Base-by-base conservation (phyloP, 768 basidiomycete species). In the Podaxis pistillaris region DNA sequence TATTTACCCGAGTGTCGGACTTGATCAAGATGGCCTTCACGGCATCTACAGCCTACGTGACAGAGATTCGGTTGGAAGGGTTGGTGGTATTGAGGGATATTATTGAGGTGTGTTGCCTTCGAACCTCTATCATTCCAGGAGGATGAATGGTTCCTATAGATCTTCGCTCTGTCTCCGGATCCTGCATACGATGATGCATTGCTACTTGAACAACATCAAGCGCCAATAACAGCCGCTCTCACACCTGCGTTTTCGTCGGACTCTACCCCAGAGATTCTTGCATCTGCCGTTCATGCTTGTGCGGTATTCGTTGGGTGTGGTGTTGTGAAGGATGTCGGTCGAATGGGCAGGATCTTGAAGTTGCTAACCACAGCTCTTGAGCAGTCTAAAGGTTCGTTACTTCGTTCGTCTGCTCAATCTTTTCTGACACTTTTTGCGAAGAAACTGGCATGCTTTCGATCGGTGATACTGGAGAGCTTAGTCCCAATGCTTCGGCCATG, bases 1-100 rank as follows among this genome's bases (percentile, higher is more conserved):
- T 99, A 17, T 89, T 92, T 41, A 88, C 90, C 17, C 86, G 95
- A 19, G 87, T 98, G 7, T 87, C 91, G 5, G 97, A 99, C 74
- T 79, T 99, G 62, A 96, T 99, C 75, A 93, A 85, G 76, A 97
- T 98, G 90, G 96, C 97, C 0, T 98, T 99, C 72, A 96, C 94
- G 12, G 96, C 97, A 0, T 95, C 94, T 15, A 93, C 96, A 0
- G 95, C 97, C 3, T 93, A 97, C 71, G 95, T 98, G 36, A 95
- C 93, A 8, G 94, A 98, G 72, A 98, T 98, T 65, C 84, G 96
- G 37, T 76, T 98, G 28, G 92, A 94, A 71, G 97, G 97, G 1
- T 75, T 98, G 28, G 81, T 93, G 7, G 93, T 99, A 4, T 77
- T 99, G 28, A 83, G 88, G 33, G 96, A 98, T 73, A 93, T 98